Conservation (phyloP, 768 basidiomycete species). For the Pholiota microspora region DNA sequence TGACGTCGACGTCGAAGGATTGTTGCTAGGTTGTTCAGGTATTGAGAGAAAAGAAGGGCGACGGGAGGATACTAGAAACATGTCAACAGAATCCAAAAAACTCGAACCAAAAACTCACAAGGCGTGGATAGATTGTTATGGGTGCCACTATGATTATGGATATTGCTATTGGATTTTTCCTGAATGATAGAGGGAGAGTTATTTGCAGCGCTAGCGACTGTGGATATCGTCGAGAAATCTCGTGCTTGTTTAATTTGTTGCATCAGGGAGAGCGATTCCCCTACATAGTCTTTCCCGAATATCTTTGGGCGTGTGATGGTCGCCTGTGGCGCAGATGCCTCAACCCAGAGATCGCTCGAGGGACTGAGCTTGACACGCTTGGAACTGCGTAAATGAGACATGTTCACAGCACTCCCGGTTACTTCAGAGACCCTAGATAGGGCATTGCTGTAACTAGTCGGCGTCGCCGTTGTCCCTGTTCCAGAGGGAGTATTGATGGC, state of each 20-base stretch:
- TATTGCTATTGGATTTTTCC: slow-evolving; percentile 8
- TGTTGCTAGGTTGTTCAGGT: slow-evolving; percentile 26
- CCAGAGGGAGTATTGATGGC: slow-evolving; percentile 75
- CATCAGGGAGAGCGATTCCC: slow-evolving; percentile 77
- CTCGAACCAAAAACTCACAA: slow-evolving; percentile 1
- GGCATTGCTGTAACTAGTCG: slow-evolving; percentile 41
- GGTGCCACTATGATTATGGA: slow-evolving; percentile 5
- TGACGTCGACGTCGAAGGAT: slow-evolving; percentile 24
- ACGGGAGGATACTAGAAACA: slow-evolving; percentile 25
- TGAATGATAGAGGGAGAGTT: slow-evolving; percentile 21
- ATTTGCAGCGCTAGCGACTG: slow-evolving; percentile 44
- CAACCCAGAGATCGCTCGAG: slow-evolving; percentile 53
- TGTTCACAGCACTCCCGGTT: slow-evolving; percentile 34
- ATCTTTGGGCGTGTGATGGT: slow-evolving; percentile 47
- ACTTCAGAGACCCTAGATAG: slow-evolving; percentile 49
- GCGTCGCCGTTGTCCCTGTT: slow-evolving; percentile 44
- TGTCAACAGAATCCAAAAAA: not conserved
- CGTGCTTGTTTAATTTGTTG: slow-evolving; percentile 75
- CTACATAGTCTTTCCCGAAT: slow-evolving; percentile 66
- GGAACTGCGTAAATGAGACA: slow-evolving; percentile 63
- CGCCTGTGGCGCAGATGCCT: slow-evolving; percentile 45
- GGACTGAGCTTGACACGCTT: slow-evolving; percentile 83
- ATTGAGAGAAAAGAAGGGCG: slow-evolving; percentile 32
- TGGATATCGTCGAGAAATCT: slow-evolving; percentile 76
- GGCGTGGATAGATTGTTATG: slow-evolving; percentile 1